Evolutionary conservation across 106 monocot genomes (phyloP), one percentile per base, ranked within the genome.

Genomic region (Platanthera zijinensis): DNA sequence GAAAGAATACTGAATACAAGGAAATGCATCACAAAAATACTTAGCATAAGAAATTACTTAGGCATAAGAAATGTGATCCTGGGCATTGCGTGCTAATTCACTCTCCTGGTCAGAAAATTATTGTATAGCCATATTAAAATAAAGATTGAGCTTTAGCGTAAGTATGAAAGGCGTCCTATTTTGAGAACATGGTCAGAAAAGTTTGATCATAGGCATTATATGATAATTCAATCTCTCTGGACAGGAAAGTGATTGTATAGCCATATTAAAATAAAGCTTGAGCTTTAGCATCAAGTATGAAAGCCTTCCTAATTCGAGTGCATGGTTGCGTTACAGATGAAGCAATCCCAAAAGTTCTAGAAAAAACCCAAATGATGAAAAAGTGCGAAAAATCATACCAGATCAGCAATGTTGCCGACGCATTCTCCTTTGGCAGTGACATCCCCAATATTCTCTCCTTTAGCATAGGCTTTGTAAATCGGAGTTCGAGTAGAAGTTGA

Each of bases 391-490:
- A 76, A 77, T 52, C 48, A 78, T 94, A 99, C 99, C 92, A 99
- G 84, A 85, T 99, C 99, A 52, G 99, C 99, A 78, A 99, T 84
- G 75, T 99, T 99, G 52, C 88, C 90, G 82, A 99, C 94, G 90
- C 90, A 99, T 85, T 99, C 99, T 63, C 99, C 99, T 84, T 99
- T 99, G 21, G 99, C 99, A 77, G 99, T 99, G 76, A 99, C 88
- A 88, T 99, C 99, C 8, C 99, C 99, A 80, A 99, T 99, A 73
- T 99, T 99, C 82, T 99, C 99, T 78, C 94, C 99, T 83, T 77
- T 88, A 45, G 99, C 99, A 84, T 87, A 99, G 46, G 99, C 94
- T 82, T 99, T 99, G 83, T 99, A 99, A 21, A 99, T 99, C 75
- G 99, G 97, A 68, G 94, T 90, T 15, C 99, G 87, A 76, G 99